phyloP scores from a whole-genome alignment of 116 monocot genomes.

The Iris pallida region DNA sequence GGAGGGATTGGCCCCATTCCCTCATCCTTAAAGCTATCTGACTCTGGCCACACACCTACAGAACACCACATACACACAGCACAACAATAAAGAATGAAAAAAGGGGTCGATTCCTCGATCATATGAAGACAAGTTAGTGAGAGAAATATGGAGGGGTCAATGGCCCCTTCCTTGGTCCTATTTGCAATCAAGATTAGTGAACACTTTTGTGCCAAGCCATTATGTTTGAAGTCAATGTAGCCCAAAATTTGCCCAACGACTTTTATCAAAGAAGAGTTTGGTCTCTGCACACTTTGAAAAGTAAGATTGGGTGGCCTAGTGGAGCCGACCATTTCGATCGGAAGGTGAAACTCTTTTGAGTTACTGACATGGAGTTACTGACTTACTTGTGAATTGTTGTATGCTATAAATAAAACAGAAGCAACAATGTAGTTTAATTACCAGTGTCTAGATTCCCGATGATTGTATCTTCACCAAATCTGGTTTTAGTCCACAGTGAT shows the following conservation, averaged over 20 bases:
- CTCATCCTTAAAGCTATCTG: constrained; percentile 72
- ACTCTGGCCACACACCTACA: constrained; percentile 91
- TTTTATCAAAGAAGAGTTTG: not conserved
- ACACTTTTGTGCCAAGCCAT: not conserved
- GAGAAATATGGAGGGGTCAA: not conserved
- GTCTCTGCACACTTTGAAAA: not conserved
- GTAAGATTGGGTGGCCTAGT: too few species aligned
- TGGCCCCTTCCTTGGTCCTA: not conserved
- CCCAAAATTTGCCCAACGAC: not conserved
- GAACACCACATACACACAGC: not conserved
- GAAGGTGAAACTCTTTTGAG: too few species aligned
- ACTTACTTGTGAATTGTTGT: not conserved
- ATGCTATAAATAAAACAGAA: too few species aligned
- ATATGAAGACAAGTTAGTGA: not conserved
- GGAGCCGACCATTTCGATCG: too few species aligned
- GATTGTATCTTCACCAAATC: constrained; percentile 65
- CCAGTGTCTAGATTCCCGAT: constrained; percentile 74
- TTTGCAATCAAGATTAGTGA: not conserved
- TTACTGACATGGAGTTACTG: too few species aligned
- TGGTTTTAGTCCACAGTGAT: constrained; percentile 58
- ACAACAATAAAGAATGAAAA: not conserved
- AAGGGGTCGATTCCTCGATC: not conserved
- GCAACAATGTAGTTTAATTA: constrained; percentile 10
- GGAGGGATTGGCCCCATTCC: constrained; percentile 66
- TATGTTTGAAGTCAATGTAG: constrained; percentile 2